Base-by-base conservation (phyloP, 768 basidiomycete species). In the Hortiboletus flavorubellus region DNA sequence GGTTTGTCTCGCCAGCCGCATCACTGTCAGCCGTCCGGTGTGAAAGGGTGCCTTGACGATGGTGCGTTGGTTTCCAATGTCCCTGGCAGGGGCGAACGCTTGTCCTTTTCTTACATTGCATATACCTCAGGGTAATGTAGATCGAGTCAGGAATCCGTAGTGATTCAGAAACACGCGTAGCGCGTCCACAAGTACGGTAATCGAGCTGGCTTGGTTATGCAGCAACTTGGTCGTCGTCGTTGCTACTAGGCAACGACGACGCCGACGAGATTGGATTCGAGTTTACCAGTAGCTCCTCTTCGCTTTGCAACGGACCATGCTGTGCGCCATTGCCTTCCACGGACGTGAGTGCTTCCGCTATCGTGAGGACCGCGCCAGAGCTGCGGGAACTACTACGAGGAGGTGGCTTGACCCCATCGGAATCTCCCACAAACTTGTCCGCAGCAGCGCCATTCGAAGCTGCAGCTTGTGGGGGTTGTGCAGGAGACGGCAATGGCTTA, bases 401-500 rank as follows among this genome's bases (percentile, higher is more conserved):
- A 3, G 63, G 63, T 58, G 62, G 58, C 30, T 58, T 47, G 47
- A 59, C 70, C 52, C 31, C 48, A 46, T 72, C 58, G 1, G 58
- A 52, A 34, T 56, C 50, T 48, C 44, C 62, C 55, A 42, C 35
- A 42, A n/a, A 21, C 26, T 61, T 59, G 35, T 56, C 64, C 40
- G 29, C 43, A 43, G 52, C 53, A 33, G 49, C 23, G 43, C 54
- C 59, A 59, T 59, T 58, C 31, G 50, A 51, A 59, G 56, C 31
- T 35, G 38, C 37, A 41, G 29, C 38, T 39, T 53, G 50, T 31
- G 68, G 52, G 8, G 65, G 37, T 54, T 68, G 69, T 26, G 62
- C 47, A 44, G 64, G 62, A 55, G 68, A 60, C 37, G 69, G 62
- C 10, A 61, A 59, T 40, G 65, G 65, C 51, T 64, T 75, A 42